Percentiles rank a stretch among this genome's conserved stretches.
Evolutionary conservation across 192 early-diverging fungal species (phyloP).

Genomic region (Phlyctochytrium arcticum): DNA sequence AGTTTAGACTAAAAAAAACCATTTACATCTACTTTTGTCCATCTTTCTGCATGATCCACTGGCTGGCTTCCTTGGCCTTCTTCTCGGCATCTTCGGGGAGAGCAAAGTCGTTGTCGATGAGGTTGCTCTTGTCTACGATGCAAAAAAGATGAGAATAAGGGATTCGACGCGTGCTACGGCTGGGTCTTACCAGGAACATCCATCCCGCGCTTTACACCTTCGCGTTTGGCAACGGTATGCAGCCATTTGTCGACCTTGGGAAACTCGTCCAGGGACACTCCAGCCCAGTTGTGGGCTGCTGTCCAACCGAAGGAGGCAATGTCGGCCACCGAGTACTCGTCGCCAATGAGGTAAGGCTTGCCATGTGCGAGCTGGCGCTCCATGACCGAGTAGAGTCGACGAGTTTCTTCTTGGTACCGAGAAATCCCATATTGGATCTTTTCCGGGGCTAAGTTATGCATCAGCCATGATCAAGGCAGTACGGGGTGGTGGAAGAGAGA

Average conservation of each 20-base stretch:
- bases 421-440: slow-evolving; percentile 49
- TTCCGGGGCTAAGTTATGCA: slow-evolving; percentile 48
- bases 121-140: background rate
- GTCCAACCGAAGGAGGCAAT: slow-evolving; percentile 48
- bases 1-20: too few species aligned
- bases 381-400: slow-evolving; percentile 42
- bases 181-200: slow-evolving; percentile 30
- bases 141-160: background rate
- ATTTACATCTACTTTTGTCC: slow-evolving; percentile 4
- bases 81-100: slow-evolving; percentile 1
- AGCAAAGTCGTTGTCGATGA: slow-evolving; percentile 17
- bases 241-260: slow-evolving; percentile 45
- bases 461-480: too few species aligned
- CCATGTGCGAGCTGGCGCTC: slow-evolving; percentile 25
- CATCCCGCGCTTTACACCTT: slow-evolving; percentile 38
- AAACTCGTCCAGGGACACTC: slow-evolving; percentile 31
- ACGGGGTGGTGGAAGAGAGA: too few species aligned
- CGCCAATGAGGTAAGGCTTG: slow-evolving; percentile 23
- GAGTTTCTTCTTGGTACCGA: slow-evolving; percentile 51
- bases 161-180: background rate
- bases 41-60: slow-evolving; percentile 6
- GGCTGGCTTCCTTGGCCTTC: background rate
- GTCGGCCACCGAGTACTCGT: slow-evolving; percentile 48
- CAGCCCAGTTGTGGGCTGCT: slow-evolving; percentile 6
- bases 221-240: slow-evolving; percentile 29